Evolutionary conservation across 352 stramenopile species (phyloP), one percentile per base, ranked within the genome.

Genomic region (Phytophthora gonapodyides): DNA sequence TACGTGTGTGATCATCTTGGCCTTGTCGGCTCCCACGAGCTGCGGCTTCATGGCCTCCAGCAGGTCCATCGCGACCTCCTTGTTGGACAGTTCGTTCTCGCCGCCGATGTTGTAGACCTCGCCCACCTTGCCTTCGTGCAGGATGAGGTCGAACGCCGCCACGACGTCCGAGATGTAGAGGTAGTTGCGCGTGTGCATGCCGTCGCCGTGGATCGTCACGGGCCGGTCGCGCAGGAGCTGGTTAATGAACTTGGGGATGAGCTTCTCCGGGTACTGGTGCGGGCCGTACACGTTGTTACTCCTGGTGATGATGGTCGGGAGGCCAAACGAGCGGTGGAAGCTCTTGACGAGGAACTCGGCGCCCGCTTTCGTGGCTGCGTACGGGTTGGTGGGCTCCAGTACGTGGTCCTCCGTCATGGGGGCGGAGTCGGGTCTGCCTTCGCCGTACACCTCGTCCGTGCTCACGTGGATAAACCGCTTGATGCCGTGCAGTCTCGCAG

Each of bases 211-310:
- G 36, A 99, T 82, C 30, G 97, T 99, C 45, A 99, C 75, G 6
- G 87, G 74, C 49, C 80, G 80, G 27, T 88, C 89, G 10, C 92
- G 80, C 65, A 98, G 59, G 12, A 99, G 76, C 77, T 98, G 96
- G 67, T 98, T 98, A 48, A 98, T 98, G 56, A 99, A 98, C 74
- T 99, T 99, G 11, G 97, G 97, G 59, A 99, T 98, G 16, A 99
- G 78, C 69, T 99, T 99, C 77, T 99, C 97, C 0, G 97, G 97
- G 68, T 98, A 99, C 76, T 99, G 97, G 68, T 98, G 95, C 35
- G 97, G 97, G 19, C 97, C 97, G 64, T 99, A 99, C 27, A 99
- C 97, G 76, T 99, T 99, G 80, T 99, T 99, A 53, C 96, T 98
- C 53, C 97, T 87, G 34, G 97, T 99, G 70, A 99, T 99, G 64